Evolutionary conservation across 495 filamentous ascomycete species (phyloP).

Genomic region (Neurospora sp.): DNA sequence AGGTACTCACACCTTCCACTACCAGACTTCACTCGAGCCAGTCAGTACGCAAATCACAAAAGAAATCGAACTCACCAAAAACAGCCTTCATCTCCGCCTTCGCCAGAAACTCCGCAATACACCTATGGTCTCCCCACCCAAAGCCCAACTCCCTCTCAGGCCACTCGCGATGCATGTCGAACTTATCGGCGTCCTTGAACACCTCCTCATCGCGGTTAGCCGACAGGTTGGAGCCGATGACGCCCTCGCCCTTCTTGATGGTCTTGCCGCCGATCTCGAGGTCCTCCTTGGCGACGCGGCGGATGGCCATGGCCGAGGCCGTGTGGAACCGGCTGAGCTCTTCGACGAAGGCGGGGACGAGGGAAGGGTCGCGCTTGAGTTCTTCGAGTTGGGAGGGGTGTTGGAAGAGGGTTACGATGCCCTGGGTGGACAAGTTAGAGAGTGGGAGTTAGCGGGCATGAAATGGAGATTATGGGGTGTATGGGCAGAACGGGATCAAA

Average conservation of each 20-base stretch:
- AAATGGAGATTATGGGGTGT: background rate
- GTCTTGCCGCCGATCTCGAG: constrained; percentile 30
- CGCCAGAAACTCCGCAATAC: constrained; percentile 33
- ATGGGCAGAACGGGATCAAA: background rate
- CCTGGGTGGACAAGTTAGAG: constrained; percentile 5
- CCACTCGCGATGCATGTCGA: constrained; percentile 33
- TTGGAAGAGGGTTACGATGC: constrained; percentile 29
- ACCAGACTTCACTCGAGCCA: background rate
- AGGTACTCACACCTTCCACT: background rate
- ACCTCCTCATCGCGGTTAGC: constrained; percentile 38
- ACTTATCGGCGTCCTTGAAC: constrained; percentile 28
- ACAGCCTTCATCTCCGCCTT: constrained; percentile 28
- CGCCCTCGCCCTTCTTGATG: constrained; percentile 32
- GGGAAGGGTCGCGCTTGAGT: constrained; percentile 25
- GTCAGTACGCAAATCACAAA: background rate
- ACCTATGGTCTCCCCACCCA: constrained; percentile 34
- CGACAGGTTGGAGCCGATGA: constrained; percentile 37
- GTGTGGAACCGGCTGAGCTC: constrained; percentile 39
- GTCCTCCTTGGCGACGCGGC: constrained; percentile 34
- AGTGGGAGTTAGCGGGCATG: too few species aligned
- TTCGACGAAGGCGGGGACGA: constrained; percentile 25
- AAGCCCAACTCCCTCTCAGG: constrained; percentile 27
- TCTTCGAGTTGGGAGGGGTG: constrained; percentile 26
- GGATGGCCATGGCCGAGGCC: constrained; percentile 31
- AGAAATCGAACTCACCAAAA: constrained; percentile 23